Conservation (phyloP, 2,329 filamentous ascomycete species). For the Xylaria polymorpha region DNA sequence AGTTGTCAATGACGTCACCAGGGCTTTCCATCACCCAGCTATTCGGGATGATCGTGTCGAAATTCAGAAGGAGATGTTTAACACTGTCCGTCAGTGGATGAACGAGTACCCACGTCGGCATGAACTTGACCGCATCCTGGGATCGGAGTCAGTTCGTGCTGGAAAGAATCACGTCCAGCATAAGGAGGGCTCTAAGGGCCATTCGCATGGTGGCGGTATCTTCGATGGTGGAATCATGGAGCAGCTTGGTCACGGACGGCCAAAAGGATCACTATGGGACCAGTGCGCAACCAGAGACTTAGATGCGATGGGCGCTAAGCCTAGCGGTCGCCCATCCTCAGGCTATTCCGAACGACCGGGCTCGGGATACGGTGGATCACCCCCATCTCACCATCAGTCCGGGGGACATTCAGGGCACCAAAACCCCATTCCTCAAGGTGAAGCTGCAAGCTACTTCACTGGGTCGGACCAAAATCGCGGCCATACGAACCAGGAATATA, state of each 20-base stretch:
- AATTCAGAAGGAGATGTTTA: slow-evolving; percentile 89
- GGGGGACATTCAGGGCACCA: slow-evolving; percentile 29
- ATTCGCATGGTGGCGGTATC: slow-evolving; percentile 56
- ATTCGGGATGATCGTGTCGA: slow-evolving; percentile 79
- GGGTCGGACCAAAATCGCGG: slow-evolving; percentile 15
- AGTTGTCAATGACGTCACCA: slow-evolving; percentile 82
- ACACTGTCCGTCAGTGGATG: slow-evolving; percentile 84
- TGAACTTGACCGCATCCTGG: slow-evolving; percentile 79
- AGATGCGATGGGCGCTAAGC: slow-evolving; percentile 63
- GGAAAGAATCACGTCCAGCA: slow-evolving; percentile 80
- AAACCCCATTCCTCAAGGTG: slow-evolving; percentile 28
- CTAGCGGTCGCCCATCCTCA: slow-evolving; percentile 51
- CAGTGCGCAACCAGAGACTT: slow-evolving; percentile 71
- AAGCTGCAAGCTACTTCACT: slow-evolving; percentile 37
- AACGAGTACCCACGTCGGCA: slow-evolving; percentile 74
- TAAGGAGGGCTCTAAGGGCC: slow-evolving; percentile 49
- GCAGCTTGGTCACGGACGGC: slow-evolving; percentile 66
- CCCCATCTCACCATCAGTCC: slow-evolving; percentile 27
- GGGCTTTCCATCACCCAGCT: slow-evolving; percentile 91
- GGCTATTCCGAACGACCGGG: slow-evolving; percentile 52
- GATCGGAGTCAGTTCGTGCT: slow-evolving; percentile 82
- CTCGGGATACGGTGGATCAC: slow-evolving; percentile 29
- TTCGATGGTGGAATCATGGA: slow-evolving; percentile 54
- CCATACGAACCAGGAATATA: slow-evolving; percentile 9
- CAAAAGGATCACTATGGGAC: slow-evolving; percentile 69